Evolutionary conservation across 345 rosid species (phyloP), one percentile per base, ranked within the genome.

Genomic region (Murraya paniculata): DNA sequence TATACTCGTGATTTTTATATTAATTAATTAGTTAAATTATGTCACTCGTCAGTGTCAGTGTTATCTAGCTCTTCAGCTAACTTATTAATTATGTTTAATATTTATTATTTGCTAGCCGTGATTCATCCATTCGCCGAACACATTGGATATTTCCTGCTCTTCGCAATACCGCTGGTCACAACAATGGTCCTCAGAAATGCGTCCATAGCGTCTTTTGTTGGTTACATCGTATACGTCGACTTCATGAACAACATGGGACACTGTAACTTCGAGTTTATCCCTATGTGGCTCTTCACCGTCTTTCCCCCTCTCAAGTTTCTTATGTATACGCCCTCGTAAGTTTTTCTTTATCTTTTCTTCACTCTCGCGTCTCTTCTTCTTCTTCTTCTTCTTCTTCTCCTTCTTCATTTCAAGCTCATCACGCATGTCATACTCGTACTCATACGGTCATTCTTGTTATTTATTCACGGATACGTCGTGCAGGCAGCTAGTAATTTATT

Each of bases 261-360:
- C 73, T 90, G 93, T 79, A 90, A 88, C 83, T 90, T 90, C 27
- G 93, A 90, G 80, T 28, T 87, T 68, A 27, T 87, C 38, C 93
- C 93, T 0, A 80, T 70, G 1, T 79, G 82, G 69, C 60, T 85
- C 69, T 90, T 90, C 80, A 36, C 84, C 14, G 7, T 72, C 25
- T 85, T 88, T 31, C 91, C 91, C 0, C 89, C 83, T 2, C 89
- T 90, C 83, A 90, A 87, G 81, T 84, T 78, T 69, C 65, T 90
- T 60, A 75, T 87, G 84, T 88, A 90, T 74, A 88, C 93, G 1
- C 90, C 93, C 6, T 84, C 93, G 89, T 90, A 82, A 82, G 90
- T 72, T 9, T 62, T 22, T 58, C 30, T 59, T 24, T 16, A 10
- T n/a, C 2, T 3, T 4, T 5, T 28, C 28, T 25, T 50, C 21